Evolutionary conservation across 768 basidiomycete genomes (phyloP), one percentile per base, ranked within the genome.

Genomic region (Termitomyces sp.): DNA sequence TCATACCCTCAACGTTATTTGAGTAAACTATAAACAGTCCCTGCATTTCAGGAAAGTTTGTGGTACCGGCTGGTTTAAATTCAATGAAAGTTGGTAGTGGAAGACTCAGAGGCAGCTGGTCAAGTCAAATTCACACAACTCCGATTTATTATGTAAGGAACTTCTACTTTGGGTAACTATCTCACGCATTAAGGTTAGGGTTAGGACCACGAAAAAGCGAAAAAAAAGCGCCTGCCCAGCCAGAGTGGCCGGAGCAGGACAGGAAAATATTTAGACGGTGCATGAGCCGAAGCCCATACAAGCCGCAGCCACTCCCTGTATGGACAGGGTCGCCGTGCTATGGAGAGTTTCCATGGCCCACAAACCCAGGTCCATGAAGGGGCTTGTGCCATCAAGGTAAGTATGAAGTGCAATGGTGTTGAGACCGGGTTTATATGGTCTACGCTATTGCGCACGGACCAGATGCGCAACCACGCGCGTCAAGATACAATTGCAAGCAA

Each of bases 251-350:
- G 64, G 72, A 75, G 74, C 69, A 71, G 78, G 74, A 81, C 79
- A 66, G 81, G 82, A 74, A 83, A 82, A 82, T 82, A 83, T 82
- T 82, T 59, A 72, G 81, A 81, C 75, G 73, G 77, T 80, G 79
- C 82, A 81, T 82, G 79, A 76, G 75, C 82, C 78, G 76, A 79
- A 79, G 80, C 79, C 64, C 77, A 82, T 75, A 80, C 79, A 78
- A 79, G 67, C 75, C 71, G 59, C 60, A 56, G 65, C 71, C 67
- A 73, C 76, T 76, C 81, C 78, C 81, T 84, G 79, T 72, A 60
- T 71, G 83, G 82, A 83, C 82, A 85, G 64, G 80, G 83, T 84
- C 82, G 82, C 83, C 82, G 81, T 84, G 82, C 82, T 82, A 84
- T 84, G 82, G 72, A 79, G 77, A 70, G 64, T 74, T 71, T 77